Evolutionary conservation across 345 rosid species (phyloP).

Genomic region (Hibiscus trionum): DNA sequence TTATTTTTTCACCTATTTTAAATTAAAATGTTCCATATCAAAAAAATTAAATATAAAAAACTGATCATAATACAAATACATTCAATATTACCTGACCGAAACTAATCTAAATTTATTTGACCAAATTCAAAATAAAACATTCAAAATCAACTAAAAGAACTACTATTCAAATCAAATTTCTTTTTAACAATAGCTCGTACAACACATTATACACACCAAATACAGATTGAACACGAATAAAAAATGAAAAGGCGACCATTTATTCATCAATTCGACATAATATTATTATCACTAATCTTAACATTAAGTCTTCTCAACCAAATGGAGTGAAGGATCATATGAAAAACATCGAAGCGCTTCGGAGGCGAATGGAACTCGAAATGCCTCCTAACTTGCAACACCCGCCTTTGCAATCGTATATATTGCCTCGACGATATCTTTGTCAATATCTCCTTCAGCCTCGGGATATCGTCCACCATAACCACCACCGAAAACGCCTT

Average conservation of each 20-base stretch:
- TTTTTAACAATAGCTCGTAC: too few relatives aligned
- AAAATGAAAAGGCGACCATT: background rate
- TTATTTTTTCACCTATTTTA: too few relatives aligned
- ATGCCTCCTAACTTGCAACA: constrained; percentile 20
- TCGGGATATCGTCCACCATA: constrained; percentile 43
- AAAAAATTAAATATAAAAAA: too few relatives aligned
- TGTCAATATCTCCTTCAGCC: constrained; percentile 47
- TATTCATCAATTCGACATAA: background rate
- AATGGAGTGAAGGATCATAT: constrained; percentile 89
- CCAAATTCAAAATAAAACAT: too few relatives aligned
- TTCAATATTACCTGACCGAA: too few relatives aligned
- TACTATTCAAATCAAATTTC: too few relatives aligned
- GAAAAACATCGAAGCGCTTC: constrained; percentile 74
- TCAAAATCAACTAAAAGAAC: too few relatives aligned
- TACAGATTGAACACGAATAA: background rate
- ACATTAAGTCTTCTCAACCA: constrained; percentile 83
- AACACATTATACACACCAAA: background rate
- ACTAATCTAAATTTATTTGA: too few relatives aligned
- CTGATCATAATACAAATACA: too few relatives aligned
- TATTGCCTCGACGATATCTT: constrained; percentile 59
- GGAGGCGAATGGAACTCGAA: constrained; percentile 70
- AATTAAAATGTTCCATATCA: too few relatives aligned
- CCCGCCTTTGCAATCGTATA: constrained; percentile 78
- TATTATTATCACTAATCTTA: constrained; percentile 24
- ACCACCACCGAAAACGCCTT: constrained; percentile 61